Percentiles rank a stretch among this genome's conserved stretches.
These are phyloP conservation scores for Aureobasidium sp. DNA, from an alignment of 2,329 filamentous ascomycete species.

Conservation along the genomic window DNA sequence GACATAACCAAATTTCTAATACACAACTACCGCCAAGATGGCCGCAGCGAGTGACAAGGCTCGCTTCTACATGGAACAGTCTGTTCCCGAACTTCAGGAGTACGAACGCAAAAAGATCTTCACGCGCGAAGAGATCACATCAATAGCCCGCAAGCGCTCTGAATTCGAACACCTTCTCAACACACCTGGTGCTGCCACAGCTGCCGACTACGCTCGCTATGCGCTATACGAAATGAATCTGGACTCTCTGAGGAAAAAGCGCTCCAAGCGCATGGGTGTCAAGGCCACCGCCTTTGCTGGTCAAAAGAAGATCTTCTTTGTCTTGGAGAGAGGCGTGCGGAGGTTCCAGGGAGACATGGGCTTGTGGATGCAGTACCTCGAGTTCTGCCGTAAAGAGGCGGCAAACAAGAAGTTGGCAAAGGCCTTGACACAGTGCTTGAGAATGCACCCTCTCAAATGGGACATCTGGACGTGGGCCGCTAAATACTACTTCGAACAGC, in stretches of 20 bases:
- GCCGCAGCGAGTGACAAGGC: constrained; percentile 85
- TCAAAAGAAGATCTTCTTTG: constrained; percentile 77
- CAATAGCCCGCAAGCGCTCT: constrained; percentile 82
- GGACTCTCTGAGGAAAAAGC: constrained; percentile 72
- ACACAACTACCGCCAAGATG: constrained; percentile 45
- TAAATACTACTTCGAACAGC: constrained; percentile 65
- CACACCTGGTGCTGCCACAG: constrained; percentile 61
- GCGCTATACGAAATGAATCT: constrained; percentile 61
- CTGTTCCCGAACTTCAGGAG: constrained; percentile 84
- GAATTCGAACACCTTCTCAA: constrained; percentile 90
- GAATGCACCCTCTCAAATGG: constrained; percentile 76
- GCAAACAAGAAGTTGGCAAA: constrained; percentile 54
- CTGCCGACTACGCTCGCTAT: constrained; percentile 78
- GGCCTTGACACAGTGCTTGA: constrained; percentile 61
- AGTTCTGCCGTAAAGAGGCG: constrained; percentile 64
- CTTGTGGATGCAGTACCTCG: constrained; percentile 86
- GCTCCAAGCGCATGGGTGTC: constrained; percentile 73
- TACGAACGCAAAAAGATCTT: constrained; percentile 92
- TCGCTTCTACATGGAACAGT: constrained; percentile 87
- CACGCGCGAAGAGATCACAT: constrained; percentile 78
- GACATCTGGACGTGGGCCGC: constrained; percentile 82
- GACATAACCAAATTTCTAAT: not conserved
- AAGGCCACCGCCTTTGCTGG: constrained; percentile 60
- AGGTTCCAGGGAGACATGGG: constrained; percentile 75
- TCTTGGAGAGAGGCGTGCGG: constrained; percentile 78